Percentiles rank a stretch among this genome's conserved stretches.
These are phyloP conservation scores for Pseudotsuga menziesii DNA, from an alignment of 75 land plant species.

Conservation along the genomic window DNA sequence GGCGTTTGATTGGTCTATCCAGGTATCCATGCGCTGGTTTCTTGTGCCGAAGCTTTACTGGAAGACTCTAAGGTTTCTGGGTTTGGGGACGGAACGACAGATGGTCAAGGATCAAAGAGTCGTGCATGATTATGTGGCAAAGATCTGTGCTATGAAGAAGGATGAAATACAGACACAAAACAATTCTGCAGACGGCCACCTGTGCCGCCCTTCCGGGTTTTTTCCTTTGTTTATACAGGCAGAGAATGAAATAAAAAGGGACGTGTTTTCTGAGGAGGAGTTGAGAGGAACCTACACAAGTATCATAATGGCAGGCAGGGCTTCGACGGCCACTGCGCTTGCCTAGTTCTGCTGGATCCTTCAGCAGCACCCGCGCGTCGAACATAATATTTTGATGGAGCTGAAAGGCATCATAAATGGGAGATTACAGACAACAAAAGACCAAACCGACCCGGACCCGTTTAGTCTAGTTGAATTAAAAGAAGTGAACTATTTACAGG, in stretches of 20 bases:
- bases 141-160: constrained; percentile 21
- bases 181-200: background rate
- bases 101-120: constrained; percentile 30
- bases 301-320: constrained; percentile 82
- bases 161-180: constrained; percentile 29
- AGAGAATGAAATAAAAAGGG: constrained; percentile 52
- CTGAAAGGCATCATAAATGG: constrained; percentile 12
- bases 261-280: no score
- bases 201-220: constrained; percentile 22
- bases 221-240: constrained; percentile 43
- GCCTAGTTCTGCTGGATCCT: constrained; percentile 85
- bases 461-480: constrained; percentile 32
- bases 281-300: constrained; percentile 73
- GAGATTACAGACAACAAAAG: background rate
- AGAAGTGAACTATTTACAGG: constrained; percentile 56
- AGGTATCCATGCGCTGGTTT: constrained; percentile 47
- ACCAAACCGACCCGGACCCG: background rate
- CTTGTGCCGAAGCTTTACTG: constrained; percentile 55
- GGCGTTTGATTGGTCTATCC: constrained; percentile 67
- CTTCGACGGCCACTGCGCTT: constrained; percentile 72
- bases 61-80: constrained; percentile 44
- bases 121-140: constrained; percentile 50
- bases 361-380: constrained; percentile 43
- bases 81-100: constrained; percentile 44
- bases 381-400: constrained; percentile 56